Evolutionary conservation across 2,329 filamentous ascomycete species (phyloP), one percentile per base, ranked within the genome.

Genomic region (Xylaria sp.): DNA sequence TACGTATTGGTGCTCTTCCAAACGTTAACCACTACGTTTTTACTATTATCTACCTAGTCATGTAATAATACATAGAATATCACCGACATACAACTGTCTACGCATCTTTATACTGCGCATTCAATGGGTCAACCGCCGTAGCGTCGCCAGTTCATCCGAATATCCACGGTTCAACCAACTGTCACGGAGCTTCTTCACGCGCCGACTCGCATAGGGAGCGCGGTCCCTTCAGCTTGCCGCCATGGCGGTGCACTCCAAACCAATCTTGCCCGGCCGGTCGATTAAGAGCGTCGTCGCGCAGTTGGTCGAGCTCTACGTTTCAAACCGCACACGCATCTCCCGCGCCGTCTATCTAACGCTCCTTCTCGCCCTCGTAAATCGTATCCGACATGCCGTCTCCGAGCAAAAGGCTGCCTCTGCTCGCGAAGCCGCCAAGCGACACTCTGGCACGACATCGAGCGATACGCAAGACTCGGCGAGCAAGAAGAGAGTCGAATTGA

Each of bases 331-430:
- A 57, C 88, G 88, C 72, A 94, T 97, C 79, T 95, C 93, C 25
- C 90, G 92, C 75, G 89, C 89, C 70, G 88, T 97, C 73, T 97
- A 96, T 83, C 83, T 97, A 69, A 90, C 93, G 31, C 86, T 97
- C 72, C 88, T 95, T 73, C 82, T 95, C 72, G 89, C 93, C 54
- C 88, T 97, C 67, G 85, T 90, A 67, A 94, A 97, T 79, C 93
- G 96, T 74, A 90, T 98, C 61, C 93, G 94, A 74, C 90, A 93
- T 86, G 94, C 95, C 73, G 91, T 98, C 76, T 90, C 92, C 66
- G 94, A 97, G 78, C 96, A 98, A 79, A 97, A 97, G 79, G 92
- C 92, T 17, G 92, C 93, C 2, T 91, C 92, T 1, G 83, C 83
- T 59, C 88, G 90, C 68, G 89, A 92, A 66, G 87, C 88, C 5